Evolutionary conservation across 2,329 filamentous ascomycete species (phyloP), one percentile per base, ranked within the genome.

Genomic region (Aspergillus sp.): DNA sequence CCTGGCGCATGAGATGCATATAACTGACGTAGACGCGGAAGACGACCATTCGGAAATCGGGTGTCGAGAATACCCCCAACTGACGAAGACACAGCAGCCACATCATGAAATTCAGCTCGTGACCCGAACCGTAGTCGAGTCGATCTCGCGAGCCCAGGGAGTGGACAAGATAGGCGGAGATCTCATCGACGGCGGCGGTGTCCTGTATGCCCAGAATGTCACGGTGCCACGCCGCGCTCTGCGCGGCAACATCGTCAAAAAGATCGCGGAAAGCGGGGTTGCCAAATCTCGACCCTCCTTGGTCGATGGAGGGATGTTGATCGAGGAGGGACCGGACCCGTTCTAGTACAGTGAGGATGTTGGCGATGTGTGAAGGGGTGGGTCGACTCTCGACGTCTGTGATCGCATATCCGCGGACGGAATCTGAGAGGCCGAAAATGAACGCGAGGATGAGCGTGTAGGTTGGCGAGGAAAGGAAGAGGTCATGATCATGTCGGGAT

Each of bases 71-170:
- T 17, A 90, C 71, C 10, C 79, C 77, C 14, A 96, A 79, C 65
- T 93, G 88, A 69, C 94, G 90, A 0, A 99, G 84, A 66, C 90
- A 96, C n/a, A 99, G 82, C 33, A 97, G 82, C 92, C 93, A 99
- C 67, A 96, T 87, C 71, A 93, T 80, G 74, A 99, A 97, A 77
- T 99, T 97, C 56, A 99, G 82, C 75, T 99, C 94, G 71, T 99
- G 94, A 2, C 94, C 94, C 0, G 91, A 96, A 47, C 94, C 94
- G 70, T 99, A 99, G 75, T 99, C 94, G 65, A 99, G 94, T 38
- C 93, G 84, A 47, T 83, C 82, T 42, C 86, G 82, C 67, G 95
- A 96, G 43, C 94, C 94, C 59, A 97, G 92, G 0, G 89, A 87
- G 65, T 95, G 83, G 57, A 82, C 75, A 32, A 99, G 80, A 72